phyloP scores from a whole-genome alignment of 495 filamentous ascomycete species.

The Cryomyces minteri region DNA sequence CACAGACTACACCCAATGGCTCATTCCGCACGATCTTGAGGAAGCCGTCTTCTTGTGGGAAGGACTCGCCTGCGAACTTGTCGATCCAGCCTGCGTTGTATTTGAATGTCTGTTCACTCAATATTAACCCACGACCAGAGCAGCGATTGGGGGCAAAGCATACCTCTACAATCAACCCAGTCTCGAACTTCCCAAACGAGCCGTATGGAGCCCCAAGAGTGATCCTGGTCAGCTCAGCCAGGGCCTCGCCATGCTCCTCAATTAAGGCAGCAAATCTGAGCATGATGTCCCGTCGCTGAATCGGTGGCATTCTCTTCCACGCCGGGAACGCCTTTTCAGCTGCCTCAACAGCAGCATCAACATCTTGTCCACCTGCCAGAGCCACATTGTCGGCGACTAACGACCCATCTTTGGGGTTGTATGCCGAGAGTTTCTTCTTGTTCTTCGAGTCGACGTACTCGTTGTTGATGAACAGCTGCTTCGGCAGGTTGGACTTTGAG shows the following conservation, averaged over 20 bases:
- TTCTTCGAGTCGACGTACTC: conserved; percentile 25
- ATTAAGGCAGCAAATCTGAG: conserved; percentile 24
- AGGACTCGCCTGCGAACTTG: conserved; percentile 26
- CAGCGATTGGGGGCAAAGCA: neutral
- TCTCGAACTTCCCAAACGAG: conserved; percentile 15
- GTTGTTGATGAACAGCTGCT: conserved; percentile 27
- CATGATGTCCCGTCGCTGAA: conserved; percentile 16
- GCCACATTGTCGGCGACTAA: conserved; percentile 18
- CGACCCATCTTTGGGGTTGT: conserved; percentile 23
- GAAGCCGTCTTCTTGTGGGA: conserved; percentile 26
- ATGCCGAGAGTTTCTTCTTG: conserved; percentile 20
- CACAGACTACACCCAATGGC: conserved; percentile 22
- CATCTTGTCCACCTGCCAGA: conserved; percentile 15
- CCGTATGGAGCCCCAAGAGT: conserved; percentile 19
- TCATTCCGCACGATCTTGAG: conserved; percentile 25
- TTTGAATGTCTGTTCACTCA: conserved; percentile 7
- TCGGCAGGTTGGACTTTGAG: conserved; percentile 6
- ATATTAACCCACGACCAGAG: too few species aligned
- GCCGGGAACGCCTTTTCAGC: conserved; percentile 16
- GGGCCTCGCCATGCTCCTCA: conserved; percentile 14
- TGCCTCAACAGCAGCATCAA: conserved; percentile 19
- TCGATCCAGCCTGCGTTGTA: conserved; percentile 29
- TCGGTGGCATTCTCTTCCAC: conserved; percentile 14
- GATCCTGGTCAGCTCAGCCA: conserved; percentile 19
- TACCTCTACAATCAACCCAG: conserved; percentile 12